Evolutionary conservation across 1,284 basidiomycete genomes (phyloP), one percentile per base, ranked within the genome.

Genomic region (Athelia psychrophila): DNA sequence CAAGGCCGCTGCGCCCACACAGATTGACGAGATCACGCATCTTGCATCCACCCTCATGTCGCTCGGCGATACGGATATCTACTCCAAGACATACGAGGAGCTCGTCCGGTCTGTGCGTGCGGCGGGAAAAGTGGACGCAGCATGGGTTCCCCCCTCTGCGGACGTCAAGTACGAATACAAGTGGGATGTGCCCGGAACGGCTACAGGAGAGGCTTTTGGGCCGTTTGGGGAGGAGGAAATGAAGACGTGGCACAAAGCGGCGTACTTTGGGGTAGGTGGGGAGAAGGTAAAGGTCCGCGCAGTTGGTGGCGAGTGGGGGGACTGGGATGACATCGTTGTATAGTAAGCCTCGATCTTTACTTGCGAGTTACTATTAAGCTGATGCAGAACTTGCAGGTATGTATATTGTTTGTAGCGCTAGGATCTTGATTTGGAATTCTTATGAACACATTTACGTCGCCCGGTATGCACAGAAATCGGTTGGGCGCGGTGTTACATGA

Each of bases 31-130:
- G 16, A 81, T 94, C 57, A 93, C 92, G 1, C 84, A 90, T 66
- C 78, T 92, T 45, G 91, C 91, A 8, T 93, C 91, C 12, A 86
- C 77, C 35, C 78, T 93, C 56, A 87, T 94, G 83, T 84, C 86
- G 0, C 77, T 92, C 20, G 91, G 90, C 27, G 90, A 94, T 56
- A 76, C 79, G 15, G 91, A 94, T 59, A 81, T 94, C 51, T 94
- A 94, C 70, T 88, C 84, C 32, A 86, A 81, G 65, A 88, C 88
- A 0, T 91, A 91, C 65, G 91, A 93, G 62, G 85, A 90, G 60
- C 77, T 94, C 51, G 81, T 94, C 12, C 85, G 88, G 51, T 74
- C 78, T 42, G 80, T 93, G 13, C 81, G 89, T 23, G 76, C 81
- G 1, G 81, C 87, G 13, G 89, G 88, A 24, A 75, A 73, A 32